Conservation (phyloP, 305 asterid genomes). For the Petunia hybrid region DNA sequence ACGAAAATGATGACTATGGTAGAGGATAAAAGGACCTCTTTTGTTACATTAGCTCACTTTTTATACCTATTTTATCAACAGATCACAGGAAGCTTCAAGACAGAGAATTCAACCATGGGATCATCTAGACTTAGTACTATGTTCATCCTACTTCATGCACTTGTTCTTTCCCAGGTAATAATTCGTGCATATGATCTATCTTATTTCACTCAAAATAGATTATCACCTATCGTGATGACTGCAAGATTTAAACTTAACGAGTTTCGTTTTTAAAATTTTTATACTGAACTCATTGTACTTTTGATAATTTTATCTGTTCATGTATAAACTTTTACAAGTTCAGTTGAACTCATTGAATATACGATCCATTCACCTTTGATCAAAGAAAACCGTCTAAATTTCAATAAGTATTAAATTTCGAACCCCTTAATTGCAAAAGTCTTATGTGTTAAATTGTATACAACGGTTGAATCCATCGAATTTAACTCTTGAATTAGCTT, state of each 20-base stretch:
- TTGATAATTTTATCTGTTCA: not conserved
- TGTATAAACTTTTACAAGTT: no score
- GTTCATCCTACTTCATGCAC: slow-evolving; percentile 41
- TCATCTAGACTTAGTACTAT: slow-evolving; percentile 33
- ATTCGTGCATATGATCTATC: not conserved
- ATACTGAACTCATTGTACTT: not conserved
- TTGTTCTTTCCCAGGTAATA: slow-evolving; percentile 55
- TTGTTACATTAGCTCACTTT: not conserved
- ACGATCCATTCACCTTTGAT: no score
- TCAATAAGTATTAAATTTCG: no score
- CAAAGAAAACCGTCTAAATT: no score
- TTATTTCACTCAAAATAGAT: no score
- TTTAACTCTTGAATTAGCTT: not conserved
- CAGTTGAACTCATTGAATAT: no score
- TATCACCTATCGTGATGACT: no score
- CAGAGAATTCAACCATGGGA: slow-evolving; percentile 40
- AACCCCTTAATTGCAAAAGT: no score
- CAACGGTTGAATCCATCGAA: not conserved
- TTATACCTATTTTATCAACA: not conserved
- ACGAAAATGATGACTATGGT: not conserved
- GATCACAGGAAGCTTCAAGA: slow-evolving; percentile 29
- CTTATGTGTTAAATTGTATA: no score
- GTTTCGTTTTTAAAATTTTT: not conserved
- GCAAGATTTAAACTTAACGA: not conserved
- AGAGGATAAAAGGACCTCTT: not conserved